phyloP scores from a whole-genome alignment of 2,329 filamentous ascomycete genomes.

The Colletotrichum lentis region DNA sequence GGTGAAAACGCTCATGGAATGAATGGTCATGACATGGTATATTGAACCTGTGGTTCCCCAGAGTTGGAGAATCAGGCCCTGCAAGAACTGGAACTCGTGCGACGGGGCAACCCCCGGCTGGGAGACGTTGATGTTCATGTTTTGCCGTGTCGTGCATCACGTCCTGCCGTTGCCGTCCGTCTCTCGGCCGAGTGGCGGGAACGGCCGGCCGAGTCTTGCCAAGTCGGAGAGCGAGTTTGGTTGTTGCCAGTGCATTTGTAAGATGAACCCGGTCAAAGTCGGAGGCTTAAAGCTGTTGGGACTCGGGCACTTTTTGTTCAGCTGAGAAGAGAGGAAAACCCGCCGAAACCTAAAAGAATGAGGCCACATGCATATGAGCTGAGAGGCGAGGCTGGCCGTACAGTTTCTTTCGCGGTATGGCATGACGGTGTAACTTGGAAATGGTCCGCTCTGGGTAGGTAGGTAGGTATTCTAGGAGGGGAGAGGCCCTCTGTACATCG shows the following conservation, averaged over 20 bases:
- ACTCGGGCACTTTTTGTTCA: neutral
- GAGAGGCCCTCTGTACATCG: neutral
- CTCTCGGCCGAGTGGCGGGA: conserved; percentile 3
- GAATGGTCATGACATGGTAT: too few relatives aligned
- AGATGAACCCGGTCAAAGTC: neutral
- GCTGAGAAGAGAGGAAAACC: neutral
- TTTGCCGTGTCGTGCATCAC: too few relatives aligned
- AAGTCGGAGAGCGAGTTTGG: too few relatives aligned
- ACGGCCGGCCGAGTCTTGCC: neutral
- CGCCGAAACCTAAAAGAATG: neutral
- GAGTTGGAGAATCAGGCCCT: too few relatives aligned
- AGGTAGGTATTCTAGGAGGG: conserved; percentile 8
- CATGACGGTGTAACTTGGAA: conserved; percentile 28
- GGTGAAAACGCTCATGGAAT: too few relatives aligned
- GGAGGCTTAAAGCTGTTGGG: neutral
- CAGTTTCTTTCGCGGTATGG: conserved; percentile 12
- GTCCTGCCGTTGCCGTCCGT: too few relatives aligned
- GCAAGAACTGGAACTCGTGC: too few relatives aligned
- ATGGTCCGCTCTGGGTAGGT: too few relatives aligned
- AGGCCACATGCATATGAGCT: neutral
- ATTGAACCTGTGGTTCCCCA: too few relatives aligned
- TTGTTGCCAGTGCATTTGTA: neutral
- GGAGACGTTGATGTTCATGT: too few relatives aligned
- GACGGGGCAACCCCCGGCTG: too few relatives aligned
- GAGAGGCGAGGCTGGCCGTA: conserved; percentile 7